Conservation (phyloP, 768 basidiomycete species). For the Calocybe cyanea region DNA sequence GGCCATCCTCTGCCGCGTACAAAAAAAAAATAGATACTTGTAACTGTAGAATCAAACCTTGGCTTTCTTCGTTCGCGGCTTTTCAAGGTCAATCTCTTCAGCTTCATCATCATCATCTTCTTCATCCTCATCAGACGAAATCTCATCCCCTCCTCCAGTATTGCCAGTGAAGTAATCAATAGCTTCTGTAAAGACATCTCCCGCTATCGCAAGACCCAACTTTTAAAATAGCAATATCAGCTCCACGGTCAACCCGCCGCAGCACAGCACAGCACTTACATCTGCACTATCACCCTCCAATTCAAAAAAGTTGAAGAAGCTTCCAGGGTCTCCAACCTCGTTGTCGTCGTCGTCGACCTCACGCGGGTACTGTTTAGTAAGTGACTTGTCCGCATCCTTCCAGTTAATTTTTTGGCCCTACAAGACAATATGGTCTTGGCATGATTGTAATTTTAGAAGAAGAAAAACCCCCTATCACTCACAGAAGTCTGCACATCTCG, state of each 20-base stretch:
- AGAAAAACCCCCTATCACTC: constrained; percentile 9
- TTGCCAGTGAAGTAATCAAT: constrained; percentile 81
- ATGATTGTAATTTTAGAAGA: constrained; percentile 5
- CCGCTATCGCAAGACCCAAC: constrained; percentile 70
- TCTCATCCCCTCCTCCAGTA: constrained; percentile 46
- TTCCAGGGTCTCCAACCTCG: constrained; percentile 66
- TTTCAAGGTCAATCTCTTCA: constrained; percentile 86
- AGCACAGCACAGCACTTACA: constrained; percentile 32
- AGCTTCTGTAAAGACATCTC: constrained; percentile 77
- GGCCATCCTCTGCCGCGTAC: constrained; percentile 13
- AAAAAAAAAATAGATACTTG: not conserved
- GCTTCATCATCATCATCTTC: constrained; percentile 75
- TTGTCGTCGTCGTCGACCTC: constrained; percentile 58
- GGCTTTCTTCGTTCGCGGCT: constrained; percentile 74
- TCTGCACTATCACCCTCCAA: constrained; percentile 59
- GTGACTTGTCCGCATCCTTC: constrained; percentile 73
- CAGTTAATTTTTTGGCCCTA: constrained; percentile 72
- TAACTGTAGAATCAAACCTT: constrained; percentile 57
- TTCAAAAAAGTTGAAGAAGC: constrained; percentile 90
- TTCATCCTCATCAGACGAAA: constrained; percentile 64
- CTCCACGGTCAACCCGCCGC: not conserved
- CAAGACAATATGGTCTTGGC: constrained; percentile 3
- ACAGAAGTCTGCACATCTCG: constrained; percentile 69
- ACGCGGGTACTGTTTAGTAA: constrained; percentile 78
- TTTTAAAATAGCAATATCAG: constrained; percentile 24